phyloP scores from a whole-genome alignment of 2,329 filamentous ascomycete species.

The Neofusicoccum sp. region DNA sequence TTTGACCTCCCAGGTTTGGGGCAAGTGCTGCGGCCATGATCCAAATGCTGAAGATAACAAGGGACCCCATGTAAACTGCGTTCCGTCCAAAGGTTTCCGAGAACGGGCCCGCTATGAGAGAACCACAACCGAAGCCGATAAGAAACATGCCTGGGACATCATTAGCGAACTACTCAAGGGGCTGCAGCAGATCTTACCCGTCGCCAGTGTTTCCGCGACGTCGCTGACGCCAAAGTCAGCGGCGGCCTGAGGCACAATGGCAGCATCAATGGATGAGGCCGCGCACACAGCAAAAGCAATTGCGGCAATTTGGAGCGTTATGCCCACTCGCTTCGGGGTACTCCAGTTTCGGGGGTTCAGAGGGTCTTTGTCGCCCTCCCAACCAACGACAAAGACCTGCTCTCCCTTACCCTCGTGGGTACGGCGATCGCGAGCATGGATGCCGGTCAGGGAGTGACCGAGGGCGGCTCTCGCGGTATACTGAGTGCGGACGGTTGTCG shows the following conservation, averaged over 20 bases:
- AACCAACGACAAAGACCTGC: conserved; percentile 40
- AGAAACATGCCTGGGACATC: conserved; percentile 28
- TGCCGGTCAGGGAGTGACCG: conserved; percentile 35
- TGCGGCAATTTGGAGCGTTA: conserved; percentile 34
- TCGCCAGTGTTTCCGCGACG: conserved; percentile 52
- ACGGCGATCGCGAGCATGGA: conserved; percentile 34
- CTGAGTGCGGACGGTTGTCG: conserved; percentile 29
- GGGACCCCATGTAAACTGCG: conserved; percentile 48
- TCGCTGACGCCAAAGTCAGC: conserved; percentile 50
- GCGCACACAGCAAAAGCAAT: conserved; percentile 51
- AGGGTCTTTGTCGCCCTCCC: conserved; percentile 35
- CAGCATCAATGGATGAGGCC: conserved; percentile 53
- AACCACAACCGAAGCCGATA: conserved; percentile 46
- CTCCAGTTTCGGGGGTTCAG: conserved; percentile 40
- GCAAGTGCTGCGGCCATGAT: conserved; percentile 49
- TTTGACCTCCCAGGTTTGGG: conserved; percentile 47
- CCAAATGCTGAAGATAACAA: conserved; percentile 50
- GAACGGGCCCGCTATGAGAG: conserved; percentile 47
- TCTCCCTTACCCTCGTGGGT: conserved; percentile 37
- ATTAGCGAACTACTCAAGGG: not conserved
- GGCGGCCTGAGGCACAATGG: conserved; percentile 46
- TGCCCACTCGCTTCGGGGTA: conserved; percentile 27
- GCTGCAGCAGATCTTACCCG: conserved; percentile 28
- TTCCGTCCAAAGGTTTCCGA: conserved; percentile 31
- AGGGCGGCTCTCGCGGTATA: conserved; percentile 33